Evolutionary conservation across 2,329 filamentous ascomycete species (phyloP), one percentile per base, ranked within the genome.

Genomic region (Ophiostoma himal-ulmi): DNA sequence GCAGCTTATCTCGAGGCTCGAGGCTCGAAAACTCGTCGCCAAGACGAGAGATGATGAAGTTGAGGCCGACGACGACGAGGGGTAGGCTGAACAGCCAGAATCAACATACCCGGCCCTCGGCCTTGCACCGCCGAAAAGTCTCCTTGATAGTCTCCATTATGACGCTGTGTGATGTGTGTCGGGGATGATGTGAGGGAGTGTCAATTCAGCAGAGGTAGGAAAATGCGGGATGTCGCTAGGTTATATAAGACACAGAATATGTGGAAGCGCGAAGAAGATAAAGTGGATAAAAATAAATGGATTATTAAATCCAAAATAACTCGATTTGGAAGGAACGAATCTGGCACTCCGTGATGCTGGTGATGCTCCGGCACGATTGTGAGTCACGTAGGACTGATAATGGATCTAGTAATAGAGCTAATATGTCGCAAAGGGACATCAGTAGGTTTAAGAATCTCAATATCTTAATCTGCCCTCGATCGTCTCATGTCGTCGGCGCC

Each of bases 41-140:
- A 13, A 30, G 30, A 30, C 30, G 30, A 30, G 30, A 30, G 30
- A 30, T 3, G 30, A 30, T 30, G 30, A 30, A 30, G 30, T 30
- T 30, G 30, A 34, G 3, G 13, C 17, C 57, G 57, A 34, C 20
- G 20, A 20, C 20, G 39, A 65, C 14, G 22, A 30, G 26, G 57
- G 52, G 52, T 54, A 10, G 20, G 20, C 44, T 22, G 22, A 57
- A 26, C 13, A 62, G 22, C 6, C 57, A 39, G 14, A 8, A 37
- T 44, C 11, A 67, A 71, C 70, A 7, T 79, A 88, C 86, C 79
- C 85, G 80, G 71, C 82, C 83, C 80, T 87, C 81, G 73, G 84
- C 84, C 81, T 87, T 87, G 83, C 85, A 87, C 76, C 81, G 83
- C 78, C 81, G 80, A 76, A 88, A 88, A n/a, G 85, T 86, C 78